These are phyloP conservation scores for Iberis pinnata DNA, from an alignment of 345 rosid species.

Conservation along the genomic window DNA sequence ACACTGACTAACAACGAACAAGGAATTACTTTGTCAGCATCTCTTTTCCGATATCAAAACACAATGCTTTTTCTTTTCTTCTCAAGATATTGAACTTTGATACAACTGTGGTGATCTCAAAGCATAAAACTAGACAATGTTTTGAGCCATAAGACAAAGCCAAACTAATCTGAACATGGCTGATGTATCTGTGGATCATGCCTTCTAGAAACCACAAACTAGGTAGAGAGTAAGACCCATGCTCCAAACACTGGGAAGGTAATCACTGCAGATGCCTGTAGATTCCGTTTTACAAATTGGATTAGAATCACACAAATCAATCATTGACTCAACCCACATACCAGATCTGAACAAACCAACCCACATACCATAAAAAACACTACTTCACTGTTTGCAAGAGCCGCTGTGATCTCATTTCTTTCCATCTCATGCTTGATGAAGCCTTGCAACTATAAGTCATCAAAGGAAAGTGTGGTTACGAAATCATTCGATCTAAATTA, in stretches of 20 bases:
- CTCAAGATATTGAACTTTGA: background rate
- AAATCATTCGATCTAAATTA: background rate
- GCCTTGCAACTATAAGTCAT: conserved; percentile 55
- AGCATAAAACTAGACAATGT: conserved; percentile 3
- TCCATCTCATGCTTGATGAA: conserved; percentile 54
- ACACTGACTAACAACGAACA: background rate
- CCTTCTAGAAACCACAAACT: conserved; percentile 13
- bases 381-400: conserved; percentile 51
- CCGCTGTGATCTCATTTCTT: conserved; percentile 49
- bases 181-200: conserved; percentile 7
- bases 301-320: background rate
- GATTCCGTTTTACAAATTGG: conserved; percentile 13
- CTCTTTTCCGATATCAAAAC: conserved; percentile 12
- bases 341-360: background rate
- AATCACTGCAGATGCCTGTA: conserved; percentile 71
- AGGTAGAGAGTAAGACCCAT: conserved; percentile 44
- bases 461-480: background rate
- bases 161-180: background rate
- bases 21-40: background rate
- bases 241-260: conserved; percentile 61
- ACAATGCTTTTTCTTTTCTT: background rate
- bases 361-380: conserved; percentile 67
- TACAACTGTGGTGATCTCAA: conserved; percentile 4
- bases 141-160: background rate
- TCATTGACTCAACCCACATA: background rate